Conservation (phyloP, 352 stramenopile species). For the Phytophthora megakarya region DNA sequence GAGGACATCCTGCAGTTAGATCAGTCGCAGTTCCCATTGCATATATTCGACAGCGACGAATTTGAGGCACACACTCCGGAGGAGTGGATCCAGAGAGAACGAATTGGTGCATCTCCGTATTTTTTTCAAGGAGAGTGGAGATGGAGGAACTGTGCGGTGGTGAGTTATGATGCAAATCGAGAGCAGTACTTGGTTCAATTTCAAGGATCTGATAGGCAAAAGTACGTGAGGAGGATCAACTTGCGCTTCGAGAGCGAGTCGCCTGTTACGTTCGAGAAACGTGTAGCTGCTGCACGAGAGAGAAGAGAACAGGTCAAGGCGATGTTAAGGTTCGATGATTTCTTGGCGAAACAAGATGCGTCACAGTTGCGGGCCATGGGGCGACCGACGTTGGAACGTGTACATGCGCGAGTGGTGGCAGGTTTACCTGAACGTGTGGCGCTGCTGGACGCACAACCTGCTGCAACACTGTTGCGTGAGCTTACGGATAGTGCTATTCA, state of each 20-base stretch:
- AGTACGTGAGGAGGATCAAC: conserved; percentile 91
- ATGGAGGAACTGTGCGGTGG: conserved; percentile 72
- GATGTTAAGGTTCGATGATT: conserved; percentile 91
- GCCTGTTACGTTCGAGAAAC: conserved; percentile 67
- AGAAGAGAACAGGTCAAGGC: conserved; percentile 82
- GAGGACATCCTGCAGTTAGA: conserved; percentile 89
- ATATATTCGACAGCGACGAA: conserved; percentile 91
- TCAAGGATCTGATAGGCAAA: conserved; percentile 82
- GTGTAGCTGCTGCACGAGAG: conserved; percentile 66
- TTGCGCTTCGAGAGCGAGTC: conserved; percentile 90
- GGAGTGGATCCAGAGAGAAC: conserved; percentile 70
- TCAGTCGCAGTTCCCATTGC: conserved; percentile 90
- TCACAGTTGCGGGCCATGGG: conserved; percentile 80
- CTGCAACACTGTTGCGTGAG: conserved; percentile 63
- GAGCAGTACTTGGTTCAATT: conserved; percentile 88
- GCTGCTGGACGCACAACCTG: conserved; percentile 65
- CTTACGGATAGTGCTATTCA: conserved; percentile 91
- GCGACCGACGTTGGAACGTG: conserved; percentile 72
- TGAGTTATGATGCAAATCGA: conserved; percentile 65
- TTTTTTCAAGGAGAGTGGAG: conserved; percentile 87
- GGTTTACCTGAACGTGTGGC: conserved; percentile 69
- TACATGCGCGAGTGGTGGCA: conserved; percentile 86
- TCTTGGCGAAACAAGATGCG: conserved; percentile 80
- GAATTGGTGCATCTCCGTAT: conserved; percentile 70
- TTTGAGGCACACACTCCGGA: conserved; percentile 71